phyloP scores from a whole-genome alignment of 2,329 filamentous ascomycete genomes.

The Pleurostoma richardsiae region DNA sequence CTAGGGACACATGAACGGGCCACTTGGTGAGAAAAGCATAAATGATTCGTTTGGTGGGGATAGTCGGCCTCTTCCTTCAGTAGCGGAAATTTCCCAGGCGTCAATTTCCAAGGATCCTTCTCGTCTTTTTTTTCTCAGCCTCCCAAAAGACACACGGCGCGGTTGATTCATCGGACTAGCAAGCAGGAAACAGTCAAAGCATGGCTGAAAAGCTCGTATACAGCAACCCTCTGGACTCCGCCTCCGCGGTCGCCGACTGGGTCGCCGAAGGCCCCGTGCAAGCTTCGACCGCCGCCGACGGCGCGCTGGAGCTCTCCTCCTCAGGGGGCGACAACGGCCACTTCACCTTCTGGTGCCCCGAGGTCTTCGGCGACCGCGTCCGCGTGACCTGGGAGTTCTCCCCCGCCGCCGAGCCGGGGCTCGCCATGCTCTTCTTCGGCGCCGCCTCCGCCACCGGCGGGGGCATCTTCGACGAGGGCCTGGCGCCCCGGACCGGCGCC shows the following conservation, averaged over 20 bases:
- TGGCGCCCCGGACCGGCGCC: slow-evolving; percentile 17
- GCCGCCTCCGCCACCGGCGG: slow-evolving; percentile 17
- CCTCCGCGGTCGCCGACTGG: slow-evolving; percentile 18
- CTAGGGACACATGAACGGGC: no score
- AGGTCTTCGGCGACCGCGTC: slow-evolving; percentile 22
- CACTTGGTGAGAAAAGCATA: no score
- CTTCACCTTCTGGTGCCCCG: slow-evolving; percentile 25
- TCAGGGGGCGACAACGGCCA: slow-evolving; percentile 19
- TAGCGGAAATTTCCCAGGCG: no score
- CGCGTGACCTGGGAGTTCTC: slow-evolving; percentile 25
- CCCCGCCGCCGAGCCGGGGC: slow-evolving; percentile 20
- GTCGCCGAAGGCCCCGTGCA: slow-evolving; percentile 21
- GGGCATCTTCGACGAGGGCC: slow-evolving; percentile 19
- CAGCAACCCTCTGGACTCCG: slow-evolving; percentile 21
- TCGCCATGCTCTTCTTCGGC: slow-evolving; percentile 27
- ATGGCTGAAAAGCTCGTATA: slow-evolving; percentile 19
- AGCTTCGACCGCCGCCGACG: slow-evolving; percentile 16
- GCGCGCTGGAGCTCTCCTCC: slow-evolving; percentile 14
- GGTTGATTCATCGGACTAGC: no score
- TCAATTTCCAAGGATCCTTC: no score
- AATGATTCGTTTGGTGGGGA: no score
- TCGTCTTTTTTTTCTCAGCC: no score
- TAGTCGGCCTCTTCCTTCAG: no score
- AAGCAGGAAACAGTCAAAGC: no score
- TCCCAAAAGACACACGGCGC: no score